A percentile compares a stretch with the other conserved stretches of the same genome.
phyloP scores from a whole-genome alignment of 2,329 filamentous ascomycete species.

The Bipolaris sorokiniana region DNA sequence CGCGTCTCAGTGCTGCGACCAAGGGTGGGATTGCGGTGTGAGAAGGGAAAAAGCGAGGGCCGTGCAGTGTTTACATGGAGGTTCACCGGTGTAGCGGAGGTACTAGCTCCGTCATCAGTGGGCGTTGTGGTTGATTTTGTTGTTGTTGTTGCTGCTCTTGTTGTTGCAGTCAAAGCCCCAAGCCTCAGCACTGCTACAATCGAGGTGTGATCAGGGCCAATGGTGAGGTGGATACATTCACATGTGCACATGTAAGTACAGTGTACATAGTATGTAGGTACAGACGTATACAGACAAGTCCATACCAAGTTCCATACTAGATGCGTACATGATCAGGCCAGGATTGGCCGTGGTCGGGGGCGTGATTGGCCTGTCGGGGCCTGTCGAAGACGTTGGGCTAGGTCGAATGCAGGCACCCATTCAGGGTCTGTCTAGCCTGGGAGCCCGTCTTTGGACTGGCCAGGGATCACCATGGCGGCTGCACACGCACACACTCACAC shows the following conservation, averaged over 20 bases:
- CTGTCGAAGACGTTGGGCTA: conserved; percentile 6
- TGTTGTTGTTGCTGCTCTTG: too few relatives aligned
- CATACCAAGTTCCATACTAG: too few relatives aligned
- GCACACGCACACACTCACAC: background rate
- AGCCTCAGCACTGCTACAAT: too few relatives aligned
- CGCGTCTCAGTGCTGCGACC: background rate
- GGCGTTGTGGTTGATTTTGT: background rate
- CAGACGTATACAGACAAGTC: too few relatives aligned
- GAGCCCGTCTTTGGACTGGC: background rate
- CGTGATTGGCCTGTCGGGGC: conserved; percentile 6
- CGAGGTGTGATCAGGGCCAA: too few relatives aligned
- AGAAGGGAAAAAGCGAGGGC: background rate
- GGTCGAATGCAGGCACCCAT: conserved; percentile 8
- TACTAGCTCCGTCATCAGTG: background rate
- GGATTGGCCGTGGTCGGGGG: background rate
- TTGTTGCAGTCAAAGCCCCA: too few relatives aligned
- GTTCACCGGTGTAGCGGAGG: background rate
- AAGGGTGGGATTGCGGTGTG: background rate
- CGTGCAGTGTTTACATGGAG: background rate
- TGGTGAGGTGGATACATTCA: too few relatives aligned
- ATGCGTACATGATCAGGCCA: too few relatives aligned
- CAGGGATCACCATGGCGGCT: conserved; percentile 3
- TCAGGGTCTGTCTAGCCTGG: conserved; percentile 9
- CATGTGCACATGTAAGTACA: too few relatives aligned
- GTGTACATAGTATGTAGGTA: too few relatives aligned